Percentiles rank a stretch among this genome's conserved stretches.
These are phyloP conservation scores for Rhizophora apiculata DNA, from an alignment of 345 rosid species.

Conservation along the genomic window DNA sequence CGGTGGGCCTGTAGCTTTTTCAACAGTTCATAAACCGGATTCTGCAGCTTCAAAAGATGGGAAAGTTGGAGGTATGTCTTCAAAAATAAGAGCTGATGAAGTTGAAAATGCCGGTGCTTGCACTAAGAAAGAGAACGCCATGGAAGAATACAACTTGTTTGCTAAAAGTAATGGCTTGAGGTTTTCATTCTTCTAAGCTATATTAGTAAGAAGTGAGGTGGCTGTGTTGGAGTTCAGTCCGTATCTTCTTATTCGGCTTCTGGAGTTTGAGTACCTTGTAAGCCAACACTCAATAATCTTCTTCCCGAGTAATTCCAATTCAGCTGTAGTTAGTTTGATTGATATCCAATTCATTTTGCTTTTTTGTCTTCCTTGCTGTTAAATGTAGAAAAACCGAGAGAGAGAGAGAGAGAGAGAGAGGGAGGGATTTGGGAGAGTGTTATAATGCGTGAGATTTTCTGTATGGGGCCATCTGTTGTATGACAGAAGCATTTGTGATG, in stretches of 20 bases:
- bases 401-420: constrained; percentile 17
- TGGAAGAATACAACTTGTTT: constrained; percentile 89
- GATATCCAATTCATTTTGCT: constrained; percentile 23
- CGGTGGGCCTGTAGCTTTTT: constrained; percentile 75
- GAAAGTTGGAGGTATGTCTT: constrained; percentile 41
- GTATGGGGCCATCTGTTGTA: constrained; percentile 19
- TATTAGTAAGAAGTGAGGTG: constrained; percentile 30
- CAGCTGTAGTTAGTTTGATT: constrained; percentile 33
- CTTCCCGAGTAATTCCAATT: constrained; percentile 29
- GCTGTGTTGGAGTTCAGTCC: constrained; percentile 32
- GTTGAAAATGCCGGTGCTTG: constrained; percentile 40
- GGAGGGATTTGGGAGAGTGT: constrained; percentile 35
- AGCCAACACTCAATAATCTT: constrained; percentile 40
- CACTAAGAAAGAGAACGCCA: constrained; percentile 44
- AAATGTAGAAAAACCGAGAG: not conserved
- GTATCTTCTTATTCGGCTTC: constrained; percentile 30
- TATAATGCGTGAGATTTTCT: constrained; percentile 28
- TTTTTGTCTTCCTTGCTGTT: not conserved
- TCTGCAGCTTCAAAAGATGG: constrained; percentile 39
- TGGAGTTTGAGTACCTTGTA: constrained; percentile 41
- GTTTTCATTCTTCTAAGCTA: constrained; percentile 58
- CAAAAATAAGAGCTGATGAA: constrained; percentile 47
- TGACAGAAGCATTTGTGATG: constrained; percentile 24
- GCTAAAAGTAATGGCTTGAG: constrained; percentile 59
- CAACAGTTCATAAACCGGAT: constrained; percentile 43